These are phyloP conservation scores for Hansenula lynferdii DNA, from an alignment of 1,139 yeast species.

Conservation along the genomic window DNA sequence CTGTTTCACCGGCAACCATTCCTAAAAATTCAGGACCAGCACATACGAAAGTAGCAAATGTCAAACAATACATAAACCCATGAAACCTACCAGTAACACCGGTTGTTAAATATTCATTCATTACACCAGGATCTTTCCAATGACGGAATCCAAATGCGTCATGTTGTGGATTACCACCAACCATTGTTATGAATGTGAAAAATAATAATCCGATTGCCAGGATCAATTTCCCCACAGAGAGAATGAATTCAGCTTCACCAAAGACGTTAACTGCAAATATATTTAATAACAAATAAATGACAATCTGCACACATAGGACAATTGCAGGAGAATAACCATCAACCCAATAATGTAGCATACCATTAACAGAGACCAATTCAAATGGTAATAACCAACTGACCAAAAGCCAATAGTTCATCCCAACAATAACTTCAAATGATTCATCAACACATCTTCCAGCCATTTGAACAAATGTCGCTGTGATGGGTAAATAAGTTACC, in stretches of 20 bases:
- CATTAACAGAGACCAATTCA: conserved; percentile 76
- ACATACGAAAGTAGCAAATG: no score
- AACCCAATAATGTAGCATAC: conserved; percentile 57
- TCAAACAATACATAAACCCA: no score
- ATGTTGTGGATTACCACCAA: no score
- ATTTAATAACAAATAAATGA: conserved; percentile 36
- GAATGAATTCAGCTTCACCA: conserved; percentile 47
- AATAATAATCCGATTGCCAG: conserved; percentile 49
- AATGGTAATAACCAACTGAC: conserved; percentile 68
- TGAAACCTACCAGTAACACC: no score
- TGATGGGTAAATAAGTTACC: conserved; percentile 59
- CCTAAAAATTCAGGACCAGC: no score
- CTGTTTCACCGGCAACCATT: no score
- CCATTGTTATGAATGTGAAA: conserved; percentile 11
- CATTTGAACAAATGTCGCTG: conserved; percentile 59
- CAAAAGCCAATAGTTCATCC: conserved; percentile 72
- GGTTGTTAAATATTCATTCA: no score
- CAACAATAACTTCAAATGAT: conserved; percentile 50
- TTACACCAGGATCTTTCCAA: no score
- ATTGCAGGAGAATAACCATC: no score
- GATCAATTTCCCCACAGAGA: conserved; percentile 54
- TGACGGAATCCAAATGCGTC: conserved; percentile 20
- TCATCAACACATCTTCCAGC: no score
- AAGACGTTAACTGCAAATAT: conserved; percentile 45
- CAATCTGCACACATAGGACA: conserved; percentile 50